Percentiles rank a stretch among this genome's conserved stretches.
Conservation (phyloP, 495 filamentous ascomycete species). For the Hypomontagnella monticulosa region DNA sequence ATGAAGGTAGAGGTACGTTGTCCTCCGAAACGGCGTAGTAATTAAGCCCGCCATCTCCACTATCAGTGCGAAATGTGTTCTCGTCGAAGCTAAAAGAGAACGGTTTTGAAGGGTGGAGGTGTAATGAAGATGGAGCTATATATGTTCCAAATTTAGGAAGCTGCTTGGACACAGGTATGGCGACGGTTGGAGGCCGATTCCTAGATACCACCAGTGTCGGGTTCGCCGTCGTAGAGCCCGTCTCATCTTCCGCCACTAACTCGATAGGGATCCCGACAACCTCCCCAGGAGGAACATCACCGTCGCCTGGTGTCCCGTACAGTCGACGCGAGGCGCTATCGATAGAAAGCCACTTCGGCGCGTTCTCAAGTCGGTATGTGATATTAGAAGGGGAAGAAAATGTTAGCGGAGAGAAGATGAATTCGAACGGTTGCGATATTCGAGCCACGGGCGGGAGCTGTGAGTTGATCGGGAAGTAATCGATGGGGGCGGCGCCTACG, state of each 20-base stretch:
- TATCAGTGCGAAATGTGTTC: conserved; percentile 50
- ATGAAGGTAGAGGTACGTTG: conserved; percentile 86
- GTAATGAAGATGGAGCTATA: conserved; percentile 51
- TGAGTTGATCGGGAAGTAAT: conserved; percentile 77
- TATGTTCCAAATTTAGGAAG: conserved; percentile 52
- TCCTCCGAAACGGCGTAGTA: conserved; percentile 83
- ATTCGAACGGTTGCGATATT: conserved; percentile 68
- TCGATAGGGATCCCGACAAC: conserved; percentile 59
- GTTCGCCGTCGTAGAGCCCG: conserved; percentile 64
- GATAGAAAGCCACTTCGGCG: conserved; percentile 75
- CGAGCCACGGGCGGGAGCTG: conserved; percentile 81
- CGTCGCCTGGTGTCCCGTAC: conserved; percentile 68
- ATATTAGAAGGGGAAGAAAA: conserved; percentile 66
- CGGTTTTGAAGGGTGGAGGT: conserved; percentile 47
- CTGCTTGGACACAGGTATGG: conserved; percentile 51
- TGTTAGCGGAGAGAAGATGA: conserved; percentile 73
- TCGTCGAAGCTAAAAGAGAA: conserved; percentile 52
- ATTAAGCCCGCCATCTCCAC: conserved; percentile 42
- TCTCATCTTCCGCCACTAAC: conserved; percentile 68
- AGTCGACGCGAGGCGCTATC: conserved; percentile 69
- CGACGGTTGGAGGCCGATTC: conserved; percentile 50
- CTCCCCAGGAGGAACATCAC: conserved; percentile 63
- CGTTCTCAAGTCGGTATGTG: conserved; percentile 68
- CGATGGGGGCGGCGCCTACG: conserved; percentile 44
- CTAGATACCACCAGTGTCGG: conserved; percentile 71